Conservation (phyloP, 306 rosid genomes). For the Hippophae gyantsensis region DNA sequence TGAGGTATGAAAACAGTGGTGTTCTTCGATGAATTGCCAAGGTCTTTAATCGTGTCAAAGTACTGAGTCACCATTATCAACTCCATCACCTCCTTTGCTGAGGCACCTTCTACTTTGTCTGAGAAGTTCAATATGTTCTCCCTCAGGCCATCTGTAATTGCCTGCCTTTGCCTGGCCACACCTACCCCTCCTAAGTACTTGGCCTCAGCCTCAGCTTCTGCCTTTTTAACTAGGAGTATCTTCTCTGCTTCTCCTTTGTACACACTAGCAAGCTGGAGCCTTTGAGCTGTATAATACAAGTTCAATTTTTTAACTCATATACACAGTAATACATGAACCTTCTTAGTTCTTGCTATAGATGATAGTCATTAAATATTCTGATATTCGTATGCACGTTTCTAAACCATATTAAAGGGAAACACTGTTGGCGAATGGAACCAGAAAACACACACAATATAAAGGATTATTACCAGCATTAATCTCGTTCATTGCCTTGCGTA, state of each 20-base stretch:
- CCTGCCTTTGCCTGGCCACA: slow-evolving; percentile 92
- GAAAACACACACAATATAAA: neutral
- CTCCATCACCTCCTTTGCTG: slow-evolving; percentile 94
- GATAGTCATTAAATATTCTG: too few species aligned
- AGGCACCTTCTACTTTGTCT: slow-evolving; percentile 75
- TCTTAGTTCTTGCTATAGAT: too few species aligned
- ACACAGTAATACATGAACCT: neutral
- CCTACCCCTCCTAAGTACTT: slow-evolving; percentile 91
- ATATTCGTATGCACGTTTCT: neutral
- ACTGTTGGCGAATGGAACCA: neutral
- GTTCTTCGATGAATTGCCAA: slow-evolving; percentile 75
- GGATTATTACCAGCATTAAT: slow-evolving; percentile 78
- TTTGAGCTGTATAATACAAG: slow-evolving; percentile 62
- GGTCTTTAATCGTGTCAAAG: slow-evolving; percentile 94
- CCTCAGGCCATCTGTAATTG: slow-evolving; percentile 85
- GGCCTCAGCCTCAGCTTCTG: slow-evolving; percentile 88
- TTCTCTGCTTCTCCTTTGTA: slow-evolving; percentile 97
- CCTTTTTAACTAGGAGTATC: slow-evolving; percentile 58
- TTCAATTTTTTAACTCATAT: neutral
- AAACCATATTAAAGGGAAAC: neutral
- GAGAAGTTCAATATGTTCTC: slow-evolving; percentile 93
- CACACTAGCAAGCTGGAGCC: slow-evolving; percentile 87
- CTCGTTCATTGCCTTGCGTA: slow-evolving; percentile 89
- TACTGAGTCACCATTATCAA: slow-evolving; percentile 87
- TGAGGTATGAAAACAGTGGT: slow-evolving; percentile 94